phyloP scores from a whole-genome alignment of 352 stramenopile genomes.

The Globisporangium heterothallicum region DNA sequence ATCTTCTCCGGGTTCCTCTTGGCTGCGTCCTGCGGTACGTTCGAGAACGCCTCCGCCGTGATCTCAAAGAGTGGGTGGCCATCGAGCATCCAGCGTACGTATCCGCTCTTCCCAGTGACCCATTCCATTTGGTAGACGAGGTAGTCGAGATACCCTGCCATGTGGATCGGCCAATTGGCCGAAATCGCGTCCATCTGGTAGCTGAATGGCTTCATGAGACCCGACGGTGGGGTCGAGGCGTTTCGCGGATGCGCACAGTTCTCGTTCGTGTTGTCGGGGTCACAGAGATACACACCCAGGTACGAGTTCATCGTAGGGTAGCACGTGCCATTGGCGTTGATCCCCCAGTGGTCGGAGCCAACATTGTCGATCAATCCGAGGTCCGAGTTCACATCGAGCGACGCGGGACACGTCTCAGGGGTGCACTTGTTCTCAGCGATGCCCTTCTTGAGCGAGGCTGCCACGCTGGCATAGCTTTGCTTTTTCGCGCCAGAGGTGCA shows the following conservation, averaged over 20 bases:
- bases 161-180: constrained; percentile 60
- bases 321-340: constrained; percentile 62
- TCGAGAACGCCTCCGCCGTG: constrained; percentile 39
- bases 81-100: constrained; percentile 68
- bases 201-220: constrained; percentile 59
- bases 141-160: constrained; percentile 52
- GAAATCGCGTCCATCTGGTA: constrained; percentile 81
- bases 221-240: constrained; percentile 25
- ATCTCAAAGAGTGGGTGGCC: constrained; percentile 57
- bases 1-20: constrained; percentile 53
- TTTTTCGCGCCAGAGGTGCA: constrained; percentile 19
- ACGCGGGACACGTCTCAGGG: constrained; percentile 32
- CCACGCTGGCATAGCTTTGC: constrained; percentile 24
- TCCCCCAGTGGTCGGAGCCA: constrained; percentile 34
- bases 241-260: constrained; percentile 42
- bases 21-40: constrained; percentile 39
- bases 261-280: constrained; percentile 29
- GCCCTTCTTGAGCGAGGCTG: constrained; percentile 24
- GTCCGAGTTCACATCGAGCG: constrained; percentile 37
- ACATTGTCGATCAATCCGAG: constrained; percentile 26
- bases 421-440: constrained; percentile 47
- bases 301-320: constrained; percentile 56
- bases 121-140: constrained; percentile 69
- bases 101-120: constrained; percentile 57
- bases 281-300: constrained; percentile 45